Percentiles rank a stretch among this genome's conserved stretches.
Conservation (phyloP, 306 rosid species). For the Quillaja saponaria region DNA sequence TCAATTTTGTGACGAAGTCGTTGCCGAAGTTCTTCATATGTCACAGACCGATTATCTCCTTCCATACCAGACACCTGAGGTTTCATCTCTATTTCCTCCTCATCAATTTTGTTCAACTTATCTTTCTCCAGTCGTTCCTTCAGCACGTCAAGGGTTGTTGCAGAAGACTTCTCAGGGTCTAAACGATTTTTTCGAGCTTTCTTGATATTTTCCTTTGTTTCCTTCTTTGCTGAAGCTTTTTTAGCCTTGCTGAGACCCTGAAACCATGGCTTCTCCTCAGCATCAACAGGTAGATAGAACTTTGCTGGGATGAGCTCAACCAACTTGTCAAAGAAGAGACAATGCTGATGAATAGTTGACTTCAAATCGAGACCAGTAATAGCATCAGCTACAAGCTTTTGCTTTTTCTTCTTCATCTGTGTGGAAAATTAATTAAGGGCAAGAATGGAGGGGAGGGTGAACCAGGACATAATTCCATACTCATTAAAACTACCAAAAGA, state of each 20-base stretch:
- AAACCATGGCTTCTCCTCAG: slow-evolving; percentile 74
- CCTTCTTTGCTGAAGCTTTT: slow-evolving; percentile 65
- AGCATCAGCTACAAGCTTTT: slow-evolving; percentile 17
- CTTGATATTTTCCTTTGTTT: slow-evolving; percentile 71
- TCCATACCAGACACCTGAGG: slow-evolving; percentile 45
- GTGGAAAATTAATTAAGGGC: background rate
- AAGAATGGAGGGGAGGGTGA: background rate
- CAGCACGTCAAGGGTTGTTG: slow-evolving; percentile 63
- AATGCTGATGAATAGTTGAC: slow-evolving; percentile 53
- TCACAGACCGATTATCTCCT: slow-evolving; percentile 51
- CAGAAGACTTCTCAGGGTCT: slow-evolving; percentile 64
- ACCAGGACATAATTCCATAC: background rate
- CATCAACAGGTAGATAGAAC: slow-evolving; percentile 66
- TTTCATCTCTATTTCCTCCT: slow-evolving; percentile 41
- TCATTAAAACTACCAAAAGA: too few species aligned
- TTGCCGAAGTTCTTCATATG: slow-evolving; percentile 72
- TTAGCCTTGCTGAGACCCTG: slow-evolving; percentile 73
- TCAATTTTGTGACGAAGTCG: slow-evolving; percentile 64
- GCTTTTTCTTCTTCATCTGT: slow-evolving; percentile 61
- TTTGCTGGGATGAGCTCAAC: slow-evolving; percentile 80
- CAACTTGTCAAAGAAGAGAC: slow-evolving; percentile 70
- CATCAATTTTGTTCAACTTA: slow-evolving; percentile 36
- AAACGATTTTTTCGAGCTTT: slow-evolving; percentile 63
- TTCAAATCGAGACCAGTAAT: slow-evolving; percentile 40
- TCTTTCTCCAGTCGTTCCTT: slow-evolving; percentile 58